A percentile compares a stretch with the other conserved stretches of the same genome.
phyloP scores from a whole-genome alignment of 1,139 yeast genomes.

The Candida sp. region DNA sequence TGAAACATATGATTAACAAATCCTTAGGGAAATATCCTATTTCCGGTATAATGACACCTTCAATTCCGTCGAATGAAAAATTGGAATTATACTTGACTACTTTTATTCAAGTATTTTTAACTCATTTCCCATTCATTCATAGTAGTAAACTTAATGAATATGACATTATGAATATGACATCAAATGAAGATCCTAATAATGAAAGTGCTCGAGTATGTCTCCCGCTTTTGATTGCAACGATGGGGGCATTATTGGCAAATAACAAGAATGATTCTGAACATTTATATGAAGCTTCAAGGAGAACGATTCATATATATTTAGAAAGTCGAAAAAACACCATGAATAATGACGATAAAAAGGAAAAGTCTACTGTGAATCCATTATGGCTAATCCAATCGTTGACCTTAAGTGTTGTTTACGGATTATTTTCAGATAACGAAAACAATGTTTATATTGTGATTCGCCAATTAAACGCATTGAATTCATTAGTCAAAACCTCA shows the following conservation, averaged over 20 bases:
- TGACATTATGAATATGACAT: constrained; percentile 48
- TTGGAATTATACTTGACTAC: constrained; percentile 52
- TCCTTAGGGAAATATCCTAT: constrained; percentile 62
- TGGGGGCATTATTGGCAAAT: constrained; percentile 66
- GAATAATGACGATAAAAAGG: constrained; percentile 4
- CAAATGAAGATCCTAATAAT: constrained; percentile 36
- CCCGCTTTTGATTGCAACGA: constrained; percentile 67
- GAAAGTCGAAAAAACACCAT: constrained; percentile 54
- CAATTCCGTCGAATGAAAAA: constrained; percentile 55
- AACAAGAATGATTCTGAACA: constrained; percentile 58
- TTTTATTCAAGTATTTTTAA: constrained; percentile 49
- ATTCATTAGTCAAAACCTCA: constrained; percentile 63
- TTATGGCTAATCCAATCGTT: constrained; percentile 74
- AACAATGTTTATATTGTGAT: constrained; percentile 63
- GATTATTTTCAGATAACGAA: constrained; percentile 66
- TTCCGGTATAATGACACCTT: constrained; percentile 58
- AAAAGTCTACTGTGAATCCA: constrained; percentile 39
- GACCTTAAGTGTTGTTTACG: constrained; percentile 68
- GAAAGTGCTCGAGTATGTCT: constrained; percentile 58
- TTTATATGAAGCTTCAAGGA: constrained; percentile 70
- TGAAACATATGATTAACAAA: constrained; percentile 49
- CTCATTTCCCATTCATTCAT: constrained; percentile 71
- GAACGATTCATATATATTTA: constrained; percentile 72
- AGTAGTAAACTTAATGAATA: constrained; percentile 54
- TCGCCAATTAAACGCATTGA: constrained; percentile 71